Base-by-base conservation (phyloP, 2,329 filamentous ascomycete genomes). In the Pseudopyrenochaeta lycopersici region DNA sequence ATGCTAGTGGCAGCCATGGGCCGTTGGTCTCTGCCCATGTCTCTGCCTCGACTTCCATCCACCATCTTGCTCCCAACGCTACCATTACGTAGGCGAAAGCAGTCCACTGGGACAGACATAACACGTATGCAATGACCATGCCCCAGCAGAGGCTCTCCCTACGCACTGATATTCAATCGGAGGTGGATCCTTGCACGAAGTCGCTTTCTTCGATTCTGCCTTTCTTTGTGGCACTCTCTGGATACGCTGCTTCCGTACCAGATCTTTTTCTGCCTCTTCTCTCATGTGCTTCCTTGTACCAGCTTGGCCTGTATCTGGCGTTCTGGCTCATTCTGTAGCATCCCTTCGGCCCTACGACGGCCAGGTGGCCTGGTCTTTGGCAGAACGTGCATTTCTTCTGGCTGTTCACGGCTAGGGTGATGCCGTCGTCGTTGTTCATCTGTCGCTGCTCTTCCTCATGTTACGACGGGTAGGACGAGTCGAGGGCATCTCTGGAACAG, bases 11-110 rank as follows among this genome's bases (percentile, higher is more conserved):
- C 23, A 42, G 17, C 39, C 39, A 42, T 29, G 18, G 39, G 39
- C 39, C 21, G 17, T 42, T 42, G 7, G 18, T 42, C 17, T 42
- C 39, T 9, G 10, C 39, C 39, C 18, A 42, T 42, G 18, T 42
- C 39, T 42, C 39, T 42, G 39, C 39, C 39, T 42, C 39, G 39
- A 42, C 39, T 42, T 42, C 23, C 39, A 42, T 42, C 39, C 18
- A 42, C 39, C 3, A 42, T 42, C 39, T 42, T 42, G n/a, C 39
- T 42, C 39, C 39, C 18, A 42, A 42, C 39, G 39, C 39, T 17
- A 23, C 23, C 18, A 42, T 21, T 42, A 23, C 39, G 39, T 9
- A 42, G 39, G 39, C 39, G 39, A 42, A 15, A 42, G 39, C 39
- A 42, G 39, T 42, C 39, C 18, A 42, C 17, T 42, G 39, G 2